Evolutionary conservation across 2,329 filamentous ascomycete genomes (phyloP).

Genomic region (Microdochium bolleyi): DNA sequence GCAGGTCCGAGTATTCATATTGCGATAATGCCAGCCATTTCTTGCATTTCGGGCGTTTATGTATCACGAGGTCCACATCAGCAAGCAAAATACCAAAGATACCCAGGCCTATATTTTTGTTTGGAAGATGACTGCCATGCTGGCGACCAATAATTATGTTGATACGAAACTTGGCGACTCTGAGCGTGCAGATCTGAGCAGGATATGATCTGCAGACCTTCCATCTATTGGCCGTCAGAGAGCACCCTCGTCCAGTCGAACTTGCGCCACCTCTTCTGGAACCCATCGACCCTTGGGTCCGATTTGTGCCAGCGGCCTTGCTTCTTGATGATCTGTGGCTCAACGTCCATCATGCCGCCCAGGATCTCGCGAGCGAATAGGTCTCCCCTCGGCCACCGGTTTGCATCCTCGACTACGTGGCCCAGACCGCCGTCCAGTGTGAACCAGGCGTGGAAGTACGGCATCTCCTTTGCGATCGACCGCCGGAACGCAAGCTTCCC

Average conservation of each 20-base stretch:
- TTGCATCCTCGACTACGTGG: slow-evolving; percentile 82
- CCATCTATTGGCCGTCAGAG: slow-evolving; percentile 21
- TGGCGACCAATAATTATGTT: too few relatives aligned
- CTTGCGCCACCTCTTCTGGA: slow-evolving; percentile 79
- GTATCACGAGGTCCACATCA: too few relatives aligned
- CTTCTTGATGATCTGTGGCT: slow-evolving; percentile 76
- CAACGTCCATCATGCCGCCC: slow-evolving; percentile 83
- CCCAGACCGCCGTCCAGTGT: slow-evolving; percentile 84
- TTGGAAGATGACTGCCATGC: neutral
- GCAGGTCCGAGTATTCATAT: too few relatives aligned
- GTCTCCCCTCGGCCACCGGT: slow-evolving; percentile 83
- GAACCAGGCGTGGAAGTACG: slow-evolving; percentile 98
- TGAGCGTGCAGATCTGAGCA: too few relatives aligned
- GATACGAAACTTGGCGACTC: too few relatives aligned
- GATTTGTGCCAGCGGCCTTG: slow-evolving; percentile 77
- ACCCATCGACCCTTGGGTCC: slow-evolving; percentile 64
- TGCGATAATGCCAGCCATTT: too few relatives aligned
- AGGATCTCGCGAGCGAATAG: slow-evolving; percentile 87
- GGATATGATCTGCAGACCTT: too few relatives aligned
- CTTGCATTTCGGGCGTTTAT: too few relatives aligned
- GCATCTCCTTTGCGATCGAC: slow-evolving; percentile 87
- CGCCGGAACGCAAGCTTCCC: slow-evolving; percentile 77
- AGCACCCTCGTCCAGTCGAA: slow-evolving; percentile 77
- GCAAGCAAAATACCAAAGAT: too few relatives aligned
- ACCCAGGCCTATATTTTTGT: neutral